These are phyloP conservation scores for Conticribra weissflogii DNA, from an alignment of 108 stramenopile species.

Conservation along the genomic window DNA sequence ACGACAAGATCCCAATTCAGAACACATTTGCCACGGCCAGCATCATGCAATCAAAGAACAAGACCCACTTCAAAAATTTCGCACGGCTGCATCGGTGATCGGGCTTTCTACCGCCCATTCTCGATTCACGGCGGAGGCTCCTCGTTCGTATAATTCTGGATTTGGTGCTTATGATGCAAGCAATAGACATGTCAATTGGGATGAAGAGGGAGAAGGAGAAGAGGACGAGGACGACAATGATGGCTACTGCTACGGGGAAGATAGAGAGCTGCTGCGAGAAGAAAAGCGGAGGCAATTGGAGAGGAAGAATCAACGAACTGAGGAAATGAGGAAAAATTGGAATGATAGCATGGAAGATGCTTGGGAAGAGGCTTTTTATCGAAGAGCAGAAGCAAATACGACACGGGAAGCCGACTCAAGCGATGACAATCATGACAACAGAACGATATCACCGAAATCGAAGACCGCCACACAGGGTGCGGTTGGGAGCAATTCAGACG, in stretches of 20 bases:
- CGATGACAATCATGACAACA: neutral
- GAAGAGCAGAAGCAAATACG: neutral
- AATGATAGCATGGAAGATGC: conserved; percentile 19
- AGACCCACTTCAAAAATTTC: conserved; percentile 31
- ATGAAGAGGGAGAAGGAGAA: conserved; percentile 62
- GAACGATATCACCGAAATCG: neutral
- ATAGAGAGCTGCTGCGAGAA: conserved; percentile 14
- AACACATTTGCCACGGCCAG: neutral
- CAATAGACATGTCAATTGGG: conserved; percentile 61
- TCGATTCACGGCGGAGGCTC: conserved; percentile 16
- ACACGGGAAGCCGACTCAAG: neutral
- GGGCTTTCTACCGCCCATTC: conserved; percentile 24
- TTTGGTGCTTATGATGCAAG: conserved; percentile 8
- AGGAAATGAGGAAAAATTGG: conserved; percentile 31
- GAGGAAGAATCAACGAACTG: conserved; percentile 17
- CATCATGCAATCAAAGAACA: neutral
- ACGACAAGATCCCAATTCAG: neutral
- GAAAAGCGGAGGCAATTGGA: conserved; percentile 39
- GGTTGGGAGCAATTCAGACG: too few species aligned
- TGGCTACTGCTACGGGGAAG: conserved; percentile 24
- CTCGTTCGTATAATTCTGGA: conserved; percentile 14
- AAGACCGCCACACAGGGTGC: neutral
- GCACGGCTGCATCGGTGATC: conserved; percentile 14
- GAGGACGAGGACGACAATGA: conserved; percentile 61
- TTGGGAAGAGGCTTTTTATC: conserved; percentile 45